Base-by-base conservation (phyloP, 2,329 filamentous ascomycete species). In the Penicillium vulpinum region DNA sequence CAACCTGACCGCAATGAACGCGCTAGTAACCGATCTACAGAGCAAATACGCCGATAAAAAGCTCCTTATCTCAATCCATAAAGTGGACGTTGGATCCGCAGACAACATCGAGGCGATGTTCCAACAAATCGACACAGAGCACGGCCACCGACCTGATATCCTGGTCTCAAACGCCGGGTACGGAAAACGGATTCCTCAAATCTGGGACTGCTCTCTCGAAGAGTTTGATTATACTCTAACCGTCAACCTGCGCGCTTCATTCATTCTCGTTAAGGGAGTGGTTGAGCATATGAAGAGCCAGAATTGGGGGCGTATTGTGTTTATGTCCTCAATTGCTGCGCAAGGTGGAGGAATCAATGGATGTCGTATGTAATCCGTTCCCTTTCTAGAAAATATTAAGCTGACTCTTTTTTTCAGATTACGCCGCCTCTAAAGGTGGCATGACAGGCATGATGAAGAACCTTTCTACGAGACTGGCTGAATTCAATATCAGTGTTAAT, bases 121-220 rank as follows among this genome's bases (percentile, higher is more conserved):
- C 55, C 63, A 75, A 15, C 79, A 85, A 54, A 82, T 88, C 41
- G 73, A 79, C 46, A 66, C 73, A 0, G 67, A 81, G 49, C 85
- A 88, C 67, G 77, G 76, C 11, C 77, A 82, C 54, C 77, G 78
- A 2, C 84, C 85, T 0, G 84, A 88, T 64, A 88, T 90, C 22
- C 75, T 89, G 3, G 71, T 90, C 26, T 83, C 82, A 10, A 90
- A 90, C 65, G 87, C 87, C 1, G 87, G 86, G 0, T 81, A 87
- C 61, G 86, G 86, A 39, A 85, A 85, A 66, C 78, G 85, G n/a
- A 82, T 86, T 55, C 70, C 75, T 0, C 71, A 78, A 24, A 78
- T 85, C 46, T 76, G 80, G 66, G 85, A 88, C 56, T 87, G 88
- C 58, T 77, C 80, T 7, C 69, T 88, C 24, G 83, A 85, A 51